Base-by-base conservation (phyloP, 208 protist species). In the Acanthamoeba quina region DNA sequence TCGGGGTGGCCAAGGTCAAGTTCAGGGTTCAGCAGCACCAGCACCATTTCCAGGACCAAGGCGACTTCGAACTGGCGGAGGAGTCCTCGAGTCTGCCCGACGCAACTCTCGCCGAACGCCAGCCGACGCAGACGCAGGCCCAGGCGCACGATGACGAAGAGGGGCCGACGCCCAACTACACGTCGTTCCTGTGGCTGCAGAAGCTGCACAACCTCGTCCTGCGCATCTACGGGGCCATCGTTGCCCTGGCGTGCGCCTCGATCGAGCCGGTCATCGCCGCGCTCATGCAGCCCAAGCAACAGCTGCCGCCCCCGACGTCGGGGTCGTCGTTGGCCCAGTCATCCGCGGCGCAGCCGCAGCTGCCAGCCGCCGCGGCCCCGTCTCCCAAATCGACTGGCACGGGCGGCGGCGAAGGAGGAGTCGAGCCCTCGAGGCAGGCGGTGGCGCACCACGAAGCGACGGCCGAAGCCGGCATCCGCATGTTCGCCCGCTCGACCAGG, bases 191-290 rank as follows among this genome's bases (percentile, higher is more conserved):
- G 70, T 78, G 70, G 70, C 31, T 78, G 26, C 52, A 90, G 54
- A 90, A 68, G 54, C 82, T 90, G 49, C 82, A 90, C 82, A 90
- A 90, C 13, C 82, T 90, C 54, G 41, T 66, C 21, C 56, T 90
- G 6, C 29, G 60, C 0, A 41, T 90, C 41, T 90, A 90, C 44
- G 7, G 26, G 17, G 44, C 10, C 54, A 90, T 90, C 52, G 82
- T 90, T 6, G 29, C n/a, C 9, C 26, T 66, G 82, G 82, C 44
- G 17, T 34, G 54, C 24, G 29, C 70, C 41, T 78, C 70, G 7
- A 78, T 78, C 70, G 70, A 78, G 21, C 70, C 70, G 34, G 37
- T 78, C 31, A 78, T 78, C 41, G 37, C 7, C 9, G 70, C 70
- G 9, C 37, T 78, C 70, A 52, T 49, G 70, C 37, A 47, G 41